Percentiles rank a stretch among this genome's conserved stretches.
Evolutionary conservation across 2,329 filamentous ascomycete species (phyloP).

Genomic region (Acarospora socialis): DNA sequence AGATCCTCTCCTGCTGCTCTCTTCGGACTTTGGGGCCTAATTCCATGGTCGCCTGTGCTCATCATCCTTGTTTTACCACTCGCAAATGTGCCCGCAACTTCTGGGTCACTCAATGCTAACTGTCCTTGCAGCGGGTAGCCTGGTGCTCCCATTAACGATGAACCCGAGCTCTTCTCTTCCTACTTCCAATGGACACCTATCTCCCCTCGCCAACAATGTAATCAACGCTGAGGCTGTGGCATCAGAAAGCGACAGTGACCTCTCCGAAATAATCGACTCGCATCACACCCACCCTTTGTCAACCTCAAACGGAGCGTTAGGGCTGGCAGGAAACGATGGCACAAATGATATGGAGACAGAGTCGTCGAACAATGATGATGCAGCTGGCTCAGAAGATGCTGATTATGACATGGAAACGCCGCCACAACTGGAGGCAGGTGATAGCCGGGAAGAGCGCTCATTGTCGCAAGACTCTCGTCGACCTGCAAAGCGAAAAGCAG

Average conservation of each 20-base stretch:
- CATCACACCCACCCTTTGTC: slow-evolving; percentile 35
- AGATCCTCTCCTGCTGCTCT: slow-evolving; percentile 1
- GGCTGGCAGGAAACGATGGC: slow-evolving; percentile 16
- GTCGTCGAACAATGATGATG: slow-evolving; percentile 17
- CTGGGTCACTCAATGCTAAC: slow-evolving; percentile 26
- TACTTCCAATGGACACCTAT: slow-evolving; percentile 52
- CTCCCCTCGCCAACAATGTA: slow-evolving; percentile 38
- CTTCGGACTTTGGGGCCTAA: background rate
- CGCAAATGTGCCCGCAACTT: slow-evolving; percentile 4
- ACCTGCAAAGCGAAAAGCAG: slow-evolving; percentile 40
- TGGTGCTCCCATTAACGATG: slow-evolving; percentile 49
- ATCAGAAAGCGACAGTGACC: slow-evolving; percentile 56
- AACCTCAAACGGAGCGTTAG: slow-evolving; percentile 28
- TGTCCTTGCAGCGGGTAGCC: slow-evolving; percentile 44
- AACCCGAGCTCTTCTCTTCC: slow-evolving; percentile 47
- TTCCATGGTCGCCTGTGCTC: slow-evolving; percentile 10
- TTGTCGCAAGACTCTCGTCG: slow-evolving; percentile 58
- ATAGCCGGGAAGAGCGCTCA: slow-evolving; percentile 41
- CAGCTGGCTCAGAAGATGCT: slow-evolving; percentile 42
- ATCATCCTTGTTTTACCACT: slow-evolving; percentile 1
- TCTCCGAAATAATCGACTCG: slow-evolving; percentile 55
- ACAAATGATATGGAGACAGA: slow-evolving; percentile 11
- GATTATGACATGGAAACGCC: slow-evolving; percentile 62
- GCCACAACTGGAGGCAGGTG: slow-evolving; percentile 30
- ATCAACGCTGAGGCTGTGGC: slow-evolving; percentile 30